Base-by-base conservation (phyloP, 1,284 basidiomycete genomes). In the Meira nashicola region DNA sequence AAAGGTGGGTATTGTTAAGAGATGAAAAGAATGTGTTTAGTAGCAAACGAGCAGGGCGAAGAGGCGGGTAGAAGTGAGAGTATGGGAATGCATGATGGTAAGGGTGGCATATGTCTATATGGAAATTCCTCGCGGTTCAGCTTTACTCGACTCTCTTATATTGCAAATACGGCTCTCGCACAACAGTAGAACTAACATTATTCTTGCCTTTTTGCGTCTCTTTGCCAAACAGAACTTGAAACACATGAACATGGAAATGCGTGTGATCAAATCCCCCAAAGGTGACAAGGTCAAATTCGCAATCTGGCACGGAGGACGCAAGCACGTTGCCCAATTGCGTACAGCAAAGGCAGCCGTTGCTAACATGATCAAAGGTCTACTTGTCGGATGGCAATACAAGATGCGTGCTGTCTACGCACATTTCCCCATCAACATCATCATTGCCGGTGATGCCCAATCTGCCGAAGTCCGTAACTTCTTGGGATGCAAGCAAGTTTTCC, bases 391-490 rank as follows among this genome's bases (percentile, higher is more conserved):
- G 46, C 87, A 88, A 79, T 99, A 99, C 87, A 98, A 98, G 88
- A 78, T 79, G 77, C 72, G 80, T 56, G 73, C 93, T 40, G 95
- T 98, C 62, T 99, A 98, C 80, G 95, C 95, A 78, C 95, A 99
- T 86, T 99, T 99, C 86, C 95, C 95, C 69, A 96, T 99, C 85
- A 98, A 99, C 85, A 89, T 59, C 40, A 97, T 98, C 81, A 92
- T 97, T 79, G 87, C 89, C 80, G 87, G 89, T 47, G 82, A 83
- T 73, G 91, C 90, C 60, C 79, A 80, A 58, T 83, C 87, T 56
- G 81, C 96, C 62, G 94, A 98, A 82, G 98, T 99, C 83, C 88
- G 96, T 77, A 98, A 98, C 84, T 98, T 97, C 84, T 84, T 95
- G 80, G 91, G 93, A 73, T 89, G 92, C 84, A 92, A 94, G 86